Evolutionary conservation across 306 rosid species (phyloP), one percentile per base, ranked within the genome.

Genomic region (Corylus heterophylla): DNA sequence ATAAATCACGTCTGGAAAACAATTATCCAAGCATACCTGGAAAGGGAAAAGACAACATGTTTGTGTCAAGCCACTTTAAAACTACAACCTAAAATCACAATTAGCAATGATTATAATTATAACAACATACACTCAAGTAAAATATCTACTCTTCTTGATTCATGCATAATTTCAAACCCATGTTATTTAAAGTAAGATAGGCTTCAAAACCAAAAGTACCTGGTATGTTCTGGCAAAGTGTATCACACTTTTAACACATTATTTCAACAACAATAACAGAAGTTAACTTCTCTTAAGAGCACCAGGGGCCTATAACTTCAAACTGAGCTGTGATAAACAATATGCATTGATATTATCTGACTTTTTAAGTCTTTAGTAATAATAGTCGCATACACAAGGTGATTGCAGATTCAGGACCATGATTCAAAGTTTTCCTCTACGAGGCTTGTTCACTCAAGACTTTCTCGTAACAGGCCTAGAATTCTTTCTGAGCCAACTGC

Each of bases 11-110:
- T 75, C 69, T 48, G 79, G 81, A 78, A 71, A 84, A 77, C 82
- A 87, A 80, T 78, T 75, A 25, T 86, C 70, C 16, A 83, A 74
- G 79, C 71, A 67, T 76, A 83, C 90, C 92, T 92, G 92, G 84
- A 86, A 86, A 85, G 51, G 58, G 72, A 42, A 83, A 78, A 77
- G 45, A 71, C 69, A 77, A 44, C 75, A 69, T 8, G 39, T 31
- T 31, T 31, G 69, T 14, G 9, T 63, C 69, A 63, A 63, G 14
- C 69, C 42, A 0, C 37, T 10, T 58, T 27, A 62, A 29, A 29
- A 62, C 17, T 22, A 58, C 31, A 62, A 62, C 2, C 14, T 12
- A 62, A 27, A 62, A 11, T 12, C 42, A 12, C 35, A 66, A 67
- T 59, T 59, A 59, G 29, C 48, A 42, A 14, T 18, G 8, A 42